These are phyloP conservation scores for Ascochyta viciae-villosae DNA, from an alignment of 2,329 filamentous ascomycete genomes.

Conservation along the genomic window DNA sequence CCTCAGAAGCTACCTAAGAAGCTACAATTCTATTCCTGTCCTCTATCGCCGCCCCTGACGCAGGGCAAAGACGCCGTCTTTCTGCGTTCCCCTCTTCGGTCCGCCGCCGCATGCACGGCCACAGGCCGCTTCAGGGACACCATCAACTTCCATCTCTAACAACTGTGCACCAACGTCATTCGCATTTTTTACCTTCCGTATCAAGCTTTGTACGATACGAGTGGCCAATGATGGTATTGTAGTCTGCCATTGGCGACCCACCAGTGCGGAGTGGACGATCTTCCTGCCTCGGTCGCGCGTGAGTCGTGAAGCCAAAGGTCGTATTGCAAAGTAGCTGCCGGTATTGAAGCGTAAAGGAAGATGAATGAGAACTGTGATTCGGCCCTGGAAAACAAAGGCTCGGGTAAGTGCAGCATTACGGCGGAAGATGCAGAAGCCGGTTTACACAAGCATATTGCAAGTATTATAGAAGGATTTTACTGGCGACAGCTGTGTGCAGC, in stretches of 20 bases:
- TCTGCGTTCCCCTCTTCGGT: constrained; percentile 7
- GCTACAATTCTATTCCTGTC: constrained; percentile 8
- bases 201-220: constrained; percentile 3
- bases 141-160: constrained; percentile 3
- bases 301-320: background rate
- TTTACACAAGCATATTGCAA: constrained; percentile 2
- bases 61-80: constrained; percentile 15
- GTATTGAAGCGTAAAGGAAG: background rate
- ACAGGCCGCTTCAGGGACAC: constrained; percentile 2
- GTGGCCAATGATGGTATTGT: constrained; percentile 8
- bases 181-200: constrained; percentile 13
- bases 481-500: background rate
- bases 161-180: constrained; percentile 19
- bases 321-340: background rate
- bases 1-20: constrained; percentile 1
- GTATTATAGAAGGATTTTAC: background rate
- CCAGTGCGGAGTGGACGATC: constrained; percentile 1
- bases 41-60: constrained; percentile 7
- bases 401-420: background rate
- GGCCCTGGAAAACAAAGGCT: background rate
- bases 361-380: constrained; percentile 4
- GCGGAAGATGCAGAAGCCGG: constrained; percentile 15
- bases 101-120: constrained; percentile 14
- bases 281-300: constrained; percentile 5
- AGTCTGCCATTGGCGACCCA: background rate